phyloP scores from a whole-genome alignment of 257 asterid species.

The Cordia subcordata region DNA sequence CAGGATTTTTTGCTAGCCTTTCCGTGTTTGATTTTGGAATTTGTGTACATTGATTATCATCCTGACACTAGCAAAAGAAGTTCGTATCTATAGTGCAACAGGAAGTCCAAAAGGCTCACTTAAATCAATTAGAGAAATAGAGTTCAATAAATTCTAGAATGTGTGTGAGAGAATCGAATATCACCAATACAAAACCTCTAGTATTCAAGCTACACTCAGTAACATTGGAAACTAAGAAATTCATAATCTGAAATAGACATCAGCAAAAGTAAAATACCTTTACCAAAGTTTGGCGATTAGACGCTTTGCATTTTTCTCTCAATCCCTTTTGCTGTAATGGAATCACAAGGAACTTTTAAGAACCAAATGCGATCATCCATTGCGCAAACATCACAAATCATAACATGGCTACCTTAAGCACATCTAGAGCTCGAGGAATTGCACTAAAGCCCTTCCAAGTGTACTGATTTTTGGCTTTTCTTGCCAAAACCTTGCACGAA shows the following conservation, averaged over 20 bases:
- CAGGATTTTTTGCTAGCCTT: slow-evolving; percentile 25
- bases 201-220: too few relatives aligned
- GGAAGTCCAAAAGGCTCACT: not conserved
- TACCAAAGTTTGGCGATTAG: slow-evolving; percentile 17
- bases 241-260: not conserved
- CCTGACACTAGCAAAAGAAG: slow-evolving; percentile 24
- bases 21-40: slow-evolving; percentile 20
- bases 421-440: slow-evolving; percentile 12
- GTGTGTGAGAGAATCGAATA: not conserved
- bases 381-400: not conserved
- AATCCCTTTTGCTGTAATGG: slow-evolving; percentile 44
- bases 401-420: slow-evolving; percentile 8
- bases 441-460: slow-evolving; percentile 13
- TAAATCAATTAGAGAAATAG: not conserved
- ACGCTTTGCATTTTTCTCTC: slow-evolving; percentile 41
- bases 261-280: slow-evolving; percentile 23
- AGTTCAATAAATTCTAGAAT: not conserved
- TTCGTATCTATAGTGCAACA: not conserved
- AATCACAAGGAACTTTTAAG: slow-evolving; percentile 1
- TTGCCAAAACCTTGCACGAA: slow-evolving; percentile 3
- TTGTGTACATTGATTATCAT: slow-evolving; percentile 18
- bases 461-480: slow-evolving; percentile 16
- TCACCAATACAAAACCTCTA: too few relatives aligned
- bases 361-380: not conserved
- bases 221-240: not conserved